Evolutionary conservation across 208 protist genomes (phyloP).

Genomic region (Acanthamoeba rhysodes): DNA sequence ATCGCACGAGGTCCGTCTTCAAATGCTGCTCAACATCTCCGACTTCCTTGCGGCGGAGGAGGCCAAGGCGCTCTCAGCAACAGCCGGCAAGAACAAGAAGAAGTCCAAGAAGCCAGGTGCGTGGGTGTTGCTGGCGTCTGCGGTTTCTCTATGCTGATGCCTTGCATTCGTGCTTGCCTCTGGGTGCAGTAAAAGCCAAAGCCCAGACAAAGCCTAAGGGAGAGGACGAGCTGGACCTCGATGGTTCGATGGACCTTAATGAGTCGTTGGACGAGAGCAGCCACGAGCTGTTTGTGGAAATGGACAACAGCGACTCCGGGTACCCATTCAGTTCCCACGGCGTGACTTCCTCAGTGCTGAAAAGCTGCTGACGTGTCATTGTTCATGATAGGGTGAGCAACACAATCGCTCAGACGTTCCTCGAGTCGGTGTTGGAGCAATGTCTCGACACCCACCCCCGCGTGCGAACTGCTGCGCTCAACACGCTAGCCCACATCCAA

Average conservation of each 20-base stretch:
- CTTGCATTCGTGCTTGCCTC: neutral
- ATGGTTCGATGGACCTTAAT: neutral
- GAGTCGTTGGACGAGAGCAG: conserved; percentile 36
- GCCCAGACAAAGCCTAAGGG: neutral
- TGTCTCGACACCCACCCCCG: neutral
- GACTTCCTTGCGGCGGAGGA: conserved; percentile 64
- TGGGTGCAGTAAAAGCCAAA: neutral
- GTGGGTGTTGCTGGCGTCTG: neutral
- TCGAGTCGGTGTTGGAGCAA: conserved; percentile 49
- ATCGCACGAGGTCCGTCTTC: conserved; percentile 46
- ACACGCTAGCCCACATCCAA: conserved; percentile 43
- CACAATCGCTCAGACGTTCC: conserved; percentile 32
- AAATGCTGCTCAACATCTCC: conserved; percentile 59
- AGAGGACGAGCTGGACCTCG: neutral
- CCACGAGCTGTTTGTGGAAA: conserved; percentile 77
- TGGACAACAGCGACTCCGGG: conserved; percentile 75
- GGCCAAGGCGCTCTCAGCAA: neutral
- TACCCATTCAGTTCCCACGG: neutral
- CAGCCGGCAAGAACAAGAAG: conserved; percentile 17
- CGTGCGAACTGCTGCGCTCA: conserved; percentile 34
- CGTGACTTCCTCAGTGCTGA: neutral
- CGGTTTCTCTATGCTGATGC: neutral
- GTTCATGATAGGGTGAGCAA: conserved; percentile 47
- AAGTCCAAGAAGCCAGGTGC: conserved; percentile 4
- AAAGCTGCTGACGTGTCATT: neutral